Conservation (phyloP, 192 early-diverging fungal genomes). For the Coemansia sp. region DNA sequence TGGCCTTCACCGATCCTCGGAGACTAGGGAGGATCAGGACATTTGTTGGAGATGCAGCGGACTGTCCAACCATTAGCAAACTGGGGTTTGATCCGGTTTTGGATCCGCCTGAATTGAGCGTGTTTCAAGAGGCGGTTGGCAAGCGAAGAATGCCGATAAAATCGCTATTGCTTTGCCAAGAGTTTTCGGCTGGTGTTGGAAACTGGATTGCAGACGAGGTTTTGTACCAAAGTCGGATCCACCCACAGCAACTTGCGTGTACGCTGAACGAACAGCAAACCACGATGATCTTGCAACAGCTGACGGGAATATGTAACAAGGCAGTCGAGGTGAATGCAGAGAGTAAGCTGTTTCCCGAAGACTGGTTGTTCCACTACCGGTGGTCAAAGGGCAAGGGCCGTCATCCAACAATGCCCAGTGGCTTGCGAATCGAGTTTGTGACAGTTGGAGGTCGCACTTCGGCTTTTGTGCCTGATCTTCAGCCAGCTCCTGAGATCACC, state of each 20-base stretch:
- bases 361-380: conserved; percentile 80
- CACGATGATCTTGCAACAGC: conserved; percentile 42
- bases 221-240: conserved; percentile 69
- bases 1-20: conserved; percentile 67
- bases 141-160: conserved; percentile 64
- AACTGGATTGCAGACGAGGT: conserved; percentile 90
- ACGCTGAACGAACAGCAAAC: conserved; percentile 56
- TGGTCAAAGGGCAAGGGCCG: conserved; percentile 64
- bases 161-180: conserved; percentile 71
- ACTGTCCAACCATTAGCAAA: conserved; percentile 54
- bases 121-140: conserved; percentile 49
- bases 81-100: conserved; percentile 79
- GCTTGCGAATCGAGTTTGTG: conserved; percentile 60
- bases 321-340: conserved; percentile 73
- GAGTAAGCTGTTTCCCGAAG: conserved; percentile 58
- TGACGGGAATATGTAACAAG: conserved; percentile 51
- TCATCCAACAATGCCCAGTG: conserved; percentile 55
- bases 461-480: conserved; percentile 34
- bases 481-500: background rate
- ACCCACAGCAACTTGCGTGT: conserved; percentile 61
- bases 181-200: conserved; percentile 76
- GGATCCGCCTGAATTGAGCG: conserved; percentile 53
- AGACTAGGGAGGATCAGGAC: conserved; percentile 67
- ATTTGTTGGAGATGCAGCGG: conserved; percentile 55
- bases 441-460: conserved; percentile 60